These are phyloP conservation scores for Hamiltosporidium magnivora DNA, from an alignment of 371 early-diverging fungal genomes.

Conservation along the genomic window DNA sequence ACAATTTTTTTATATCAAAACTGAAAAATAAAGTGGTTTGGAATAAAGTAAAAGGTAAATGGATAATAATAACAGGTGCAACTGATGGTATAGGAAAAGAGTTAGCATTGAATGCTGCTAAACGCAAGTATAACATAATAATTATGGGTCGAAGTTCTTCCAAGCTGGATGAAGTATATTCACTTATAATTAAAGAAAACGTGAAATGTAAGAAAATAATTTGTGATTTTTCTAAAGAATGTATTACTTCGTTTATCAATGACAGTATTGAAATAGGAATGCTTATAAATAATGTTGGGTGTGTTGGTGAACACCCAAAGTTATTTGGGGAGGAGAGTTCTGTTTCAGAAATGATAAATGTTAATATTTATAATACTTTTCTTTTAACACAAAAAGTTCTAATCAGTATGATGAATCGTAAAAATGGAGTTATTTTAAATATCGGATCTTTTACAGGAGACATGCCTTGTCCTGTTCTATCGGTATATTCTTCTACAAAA, in stretches of 20 bases:
- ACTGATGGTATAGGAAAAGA: constrained; percentile 90
- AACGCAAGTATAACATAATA: constrained; percentile 68
- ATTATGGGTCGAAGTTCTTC: constrained; percentile 70
- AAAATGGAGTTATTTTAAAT: constrained; percentile 72
- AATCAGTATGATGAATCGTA: constrained; percentile 52
- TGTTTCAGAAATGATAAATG: constrained; percentile 58
- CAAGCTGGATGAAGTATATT: constrained; percentile 67
- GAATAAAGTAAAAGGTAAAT: not conserved
- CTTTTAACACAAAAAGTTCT: constrained; percentile 16
- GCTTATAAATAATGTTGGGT: constrained; percentile 43
- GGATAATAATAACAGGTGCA: constrained; percentile 71
- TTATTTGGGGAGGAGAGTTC: constrained; percentile 57
- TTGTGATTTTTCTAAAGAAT: constrained; percentile 64
- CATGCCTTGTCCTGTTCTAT: constrained; percentile 69
- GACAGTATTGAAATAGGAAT: constrained; percentile 24
- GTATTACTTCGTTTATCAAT: constrained; percentile 12
- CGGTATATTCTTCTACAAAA: constrained; percentile 80
- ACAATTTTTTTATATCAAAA: too few species aligned
- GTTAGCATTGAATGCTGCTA: constrained; percentile 73
- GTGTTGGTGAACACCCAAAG: constrained; percentile 59
- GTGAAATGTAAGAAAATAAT: constrained; percentile 64
- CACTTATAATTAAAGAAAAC: constrained; percentile 59
- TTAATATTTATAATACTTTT: constrained; percentile 5
- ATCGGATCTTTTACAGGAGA: constrained; percentile 77
- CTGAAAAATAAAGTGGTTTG: too few species aligned